Evolutionary conservation across 2,329 filamentous ascomycete species (phyloP), one percentile per base, ranked within the genome.

Genomic region (Capronia epimyces): DNA sequence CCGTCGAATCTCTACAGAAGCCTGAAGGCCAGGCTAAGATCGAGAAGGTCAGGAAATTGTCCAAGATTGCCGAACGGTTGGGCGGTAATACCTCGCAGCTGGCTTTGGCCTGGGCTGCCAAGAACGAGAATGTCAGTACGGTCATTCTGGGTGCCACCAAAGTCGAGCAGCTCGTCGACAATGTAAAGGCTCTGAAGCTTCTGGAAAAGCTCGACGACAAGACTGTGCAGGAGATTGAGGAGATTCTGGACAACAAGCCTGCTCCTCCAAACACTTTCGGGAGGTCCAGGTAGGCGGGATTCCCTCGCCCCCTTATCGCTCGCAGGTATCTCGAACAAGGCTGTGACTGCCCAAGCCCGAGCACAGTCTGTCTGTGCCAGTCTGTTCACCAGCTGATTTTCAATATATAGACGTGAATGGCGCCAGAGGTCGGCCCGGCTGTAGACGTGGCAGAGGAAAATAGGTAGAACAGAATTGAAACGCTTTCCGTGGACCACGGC

Each of bases 61-160:
- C 55, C 52, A 67, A 62, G 21, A 75, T 89, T 57, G 84, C 86
- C 1, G 76, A 86, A 48, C 76, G 74, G 60, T 70, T 89, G 34
- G 81, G 77, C 10, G 73, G 83, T 53, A 80, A 78, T 36, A 75
- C 78, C 37, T 71, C 73, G 3, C 75, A 78, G 60, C 69, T 81
- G 20, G 70, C 76, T 20, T 67, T 81, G 32, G 78, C 78, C 1
- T 81, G 78, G 78, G 65, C 66, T 47, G 69, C 76, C 34, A 79
- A 76, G 67, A 81, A 81, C 64, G 66, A 68, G 3, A 77, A 81
- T 56, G 78, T 81, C 45, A 65, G 63, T 22, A 64, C 64, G 6
- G 76, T 80, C 59, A 81, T 81, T 46, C 70, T 79, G 0, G 68
- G 79, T 1, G 72, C 71, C 3, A 72, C 69, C 10, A 65, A 66